These are phyloP conservation scores for Orychophragmus violaceus DNA, from an alignment of 345 rosid species.

Conservation along the genomic window DNA sequence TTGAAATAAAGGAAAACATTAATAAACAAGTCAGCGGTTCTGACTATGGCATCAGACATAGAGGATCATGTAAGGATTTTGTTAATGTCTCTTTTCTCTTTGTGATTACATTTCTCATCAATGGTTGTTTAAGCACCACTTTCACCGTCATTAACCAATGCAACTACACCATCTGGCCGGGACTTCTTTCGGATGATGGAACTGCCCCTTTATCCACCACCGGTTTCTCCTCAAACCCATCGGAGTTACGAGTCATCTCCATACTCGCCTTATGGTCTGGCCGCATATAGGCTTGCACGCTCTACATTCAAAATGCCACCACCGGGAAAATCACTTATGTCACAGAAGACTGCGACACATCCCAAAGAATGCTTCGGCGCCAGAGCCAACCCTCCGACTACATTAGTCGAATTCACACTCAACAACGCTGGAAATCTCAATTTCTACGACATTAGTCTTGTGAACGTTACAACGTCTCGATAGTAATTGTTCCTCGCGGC, in stretches of 20 bases:
- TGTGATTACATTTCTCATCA: not conserved
- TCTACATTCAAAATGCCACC: slow-evolving; percentile 38
- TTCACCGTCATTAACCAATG: slow-evolving; percentile 48
- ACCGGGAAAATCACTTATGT: slow-evolving; percentile 45
- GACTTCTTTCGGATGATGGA: slow-evolving; percentile 48
- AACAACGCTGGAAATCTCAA: slow-evolving; percentile 38
- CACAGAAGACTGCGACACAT: slow-evolving; percentile 55
- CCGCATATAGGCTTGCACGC: slow-evolving; percentile 57
- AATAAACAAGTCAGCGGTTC: not conserved
- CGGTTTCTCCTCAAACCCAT: slow-evolving; percentile 44
- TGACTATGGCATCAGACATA: too few relatives aligned
- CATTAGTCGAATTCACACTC: slow-evolving; percentile 53
- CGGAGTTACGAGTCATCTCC: slow-evolving; percentile 31
- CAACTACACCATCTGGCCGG: slow-evolving; percentile 55
- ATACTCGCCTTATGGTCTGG: slow-evolving; percentile 53
- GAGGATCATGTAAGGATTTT: too few relatives aligned
- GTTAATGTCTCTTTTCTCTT: slow-evolving; percentile 14
- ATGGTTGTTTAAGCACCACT: slow-evolving; percentile 25
- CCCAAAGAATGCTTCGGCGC: slow-evolving; percentile 43
- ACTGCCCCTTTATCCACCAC: slow-evolving; percentile 42
- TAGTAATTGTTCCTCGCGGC: slow-evolving; percentile 36
- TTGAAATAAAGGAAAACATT: not conserved
- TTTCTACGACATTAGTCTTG: slow-evolving; percentile 62
- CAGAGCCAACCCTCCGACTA: slow-evolving; percentile 48
- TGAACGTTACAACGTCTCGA: slow-evolving; percentile 57